Evolutionary conservation across 441 rosid genomes (phyloP), one percentile per base, ranked within the genome.

Genomic region (Flueggea neowawraea): DNA sequence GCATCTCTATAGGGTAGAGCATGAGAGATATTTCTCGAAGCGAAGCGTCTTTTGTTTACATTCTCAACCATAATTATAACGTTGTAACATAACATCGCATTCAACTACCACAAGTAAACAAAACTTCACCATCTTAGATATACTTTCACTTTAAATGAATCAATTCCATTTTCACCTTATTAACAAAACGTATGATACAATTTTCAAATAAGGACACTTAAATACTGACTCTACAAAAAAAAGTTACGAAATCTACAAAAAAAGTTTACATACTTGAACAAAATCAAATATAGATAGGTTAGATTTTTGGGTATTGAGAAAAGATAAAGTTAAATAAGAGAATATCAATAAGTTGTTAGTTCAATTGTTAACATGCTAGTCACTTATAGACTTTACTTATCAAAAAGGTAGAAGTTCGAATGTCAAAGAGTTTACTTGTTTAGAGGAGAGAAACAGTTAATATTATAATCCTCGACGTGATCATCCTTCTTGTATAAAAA

Each of bases 41-140:
- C 28, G 28, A 2, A 22, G 28, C 28, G 28, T 22, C 1, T 22
- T 22, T 22, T 22, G 28, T 12, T 57, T 52, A 16, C 58, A 17
- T 58, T 73, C 70, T 56, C 10, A 8, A 47, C 39, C 28, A 39
- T 28, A 61, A 54, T 61, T 43, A 66, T 73, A 57, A 16, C n/a
- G 7, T 53, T 52, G 48, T 33, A 65, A 63, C 62, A 41, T 58
- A 33, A 15, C 49, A 22, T 45, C 54, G 56, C 12, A 44, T 52
- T 52, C 55, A 73, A 54, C 70, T 15, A 61, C 70, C 54, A 3
- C 28, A 6, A 57, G 51, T 43, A 61, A 57, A 59, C 51, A 64
- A 67, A 64, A 60, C 65, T 28, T 49, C 65, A 15, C 61, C 55
- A 60, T 67, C 71, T 54, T 31, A 54, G 31, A 54, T 6, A 16